These are phyloP conservation scores for Chalaropsis ovoidea DNA, from an alignment of 2,329 filamentous ascomycete species.

Conservation along the genomic window DNA sequence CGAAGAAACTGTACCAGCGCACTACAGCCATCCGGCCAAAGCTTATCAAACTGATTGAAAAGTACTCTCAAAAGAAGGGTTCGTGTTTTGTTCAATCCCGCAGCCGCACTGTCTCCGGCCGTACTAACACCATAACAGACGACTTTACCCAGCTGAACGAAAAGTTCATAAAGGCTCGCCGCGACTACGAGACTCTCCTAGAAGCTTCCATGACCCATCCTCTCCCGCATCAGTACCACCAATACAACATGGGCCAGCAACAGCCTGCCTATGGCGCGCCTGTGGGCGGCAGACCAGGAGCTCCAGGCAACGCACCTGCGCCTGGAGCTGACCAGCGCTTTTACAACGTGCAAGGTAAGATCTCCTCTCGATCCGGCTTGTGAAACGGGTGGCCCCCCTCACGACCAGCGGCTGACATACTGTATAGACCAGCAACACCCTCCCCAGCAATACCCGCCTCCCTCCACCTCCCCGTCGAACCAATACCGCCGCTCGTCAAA, in stretches of 20 bases:
- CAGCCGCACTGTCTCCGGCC: neutral
- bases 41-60: slow-evolving; percentile 93
- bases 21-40: slow-evolving; percentile 92
- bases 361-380: neutral
- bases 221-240: slow-evolving; percentile 61
- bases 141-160: slow-evolving; percentile 98
- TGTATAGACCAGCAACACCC: slow-evolving; percentile 36
- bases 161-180: slow-evolving; percentile 96
- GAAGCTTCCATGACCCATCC: slow-evolving; percentile 95
- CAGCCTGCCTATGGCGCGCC: slow-evolving; percentile 38
- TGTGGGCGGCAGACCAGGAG: neutral
- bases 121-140: slow-evolving; percentile 45
- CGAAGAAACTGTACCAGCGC: slow-evolving; percentile 71
- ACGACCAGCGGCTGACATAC: neutral
- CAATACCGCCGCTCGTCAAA: slow-evolving; percentile 46
- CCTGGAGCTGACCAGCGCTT: slow-evolving; percentile 33
- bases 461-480: slow-evolving; percentile 41
- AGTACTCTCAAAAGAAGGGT: slow-evolving; percentile 99
- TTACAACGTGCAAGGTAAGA: slow-evolving; percentile 23
- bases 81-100: slow-evolving; percentile 25
- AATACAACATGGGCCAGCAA: slow-evolving; percentile 49
- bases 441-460: neutral
- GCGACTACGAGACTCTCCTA: slow-evolving; percentile 91
- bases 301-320: slow-evolving; percentile 56
- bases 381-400: neutral